Base-by-base conservation (phyloP, 305 asterid genomes). In the Lippia alba region DNA sequence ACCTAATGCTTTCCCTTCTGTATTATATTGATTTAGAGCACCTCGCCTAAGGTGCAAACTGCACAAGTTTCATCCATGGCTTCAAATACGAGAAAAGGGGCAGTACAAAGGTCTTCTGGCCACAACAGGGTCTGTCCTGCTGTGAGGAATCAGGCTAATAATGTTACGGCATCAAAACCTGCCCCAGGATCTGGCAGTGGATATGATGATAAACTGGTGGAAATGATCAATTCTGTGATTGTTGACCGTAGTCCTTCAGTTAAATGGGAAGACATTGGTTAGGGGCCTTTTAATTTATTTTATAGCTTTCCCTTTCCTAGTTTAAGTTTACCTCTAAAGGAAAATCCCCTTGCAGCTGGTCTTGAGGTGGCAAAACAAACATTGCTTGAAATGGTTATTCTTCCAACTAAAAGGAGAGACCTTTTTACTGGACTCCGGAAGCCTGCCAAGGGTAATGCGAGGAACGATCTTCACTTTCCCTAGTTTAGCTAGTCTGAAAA, bases 211-310 rank as follows among this genome's bases (percentile, higher is more conserved):
- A 89, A 92, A 78, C 83, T 95, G 87, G 88, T 81, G 45, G 99
- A 90, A 69, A 92, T 89, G 96, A 92, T 95, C 74, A 95, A 92
- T 72, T 89, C 97, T 58, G 87, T 89, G 79, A 95, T 95, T 78
- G 82, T 95, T 58, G 98, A 92, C 73, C 84, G 80, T 61, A 88
- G 96, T 78, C 96, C 98, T 60, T 90, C 99, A 58, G 98, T 95
- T 77, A 95, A 95, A 82, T 95, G 99, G 99, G 96, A 92, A 66
- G 98, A 92, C 80, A 95, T 95, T 69, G 99, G 99, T 95, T 66
- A 82, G 96, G 73, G 46, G 70, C 64, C 66, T n/a, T 16, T 58
- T 46, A 33, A 64, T 66, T n/a, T 75, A 71, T 71, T 66, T 16
- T 61, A 34, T 57, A 64, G 39, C 49, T 68, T 77, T 74, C 0